A percentile compares a stretch with the other conserved stretches of the same genome.
Evolutionary conservation across 306 rosid species (phyloP).

Genomic region (Pyrus pyrifolia): DNA sequence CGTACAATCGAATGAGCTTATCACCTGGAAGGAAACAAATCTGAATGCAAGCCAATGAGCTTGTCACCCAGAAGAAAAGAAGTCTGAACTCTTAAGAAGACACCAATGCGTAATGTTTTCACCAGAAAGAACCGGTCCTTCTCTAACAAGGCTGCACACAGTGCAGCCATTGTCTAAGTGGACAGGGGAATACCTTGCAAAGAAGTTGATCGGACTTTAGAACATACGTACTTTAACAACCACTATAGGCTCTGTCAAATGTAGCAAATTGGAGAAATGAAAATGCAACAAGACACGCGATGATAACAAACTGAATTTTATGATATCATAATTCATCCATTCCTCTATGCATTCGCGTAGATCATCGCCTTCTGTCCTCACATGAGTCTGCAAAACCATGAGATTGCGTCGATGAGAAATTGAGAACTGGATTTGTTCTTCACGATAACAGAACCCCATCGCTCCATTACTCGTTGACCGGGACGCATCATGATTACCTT

Average conservation of each 20-base stretch:
- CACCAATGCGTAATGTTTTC: too few species aligned
- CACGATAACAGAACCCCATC: neutral
- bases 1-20: too few species aligned
- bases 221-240: conserved; percentile 60
- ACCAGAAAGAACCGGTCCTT: too few species aligned
- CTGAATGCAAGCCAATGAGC: too few species aligned
- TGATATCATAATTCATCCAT: neutral
- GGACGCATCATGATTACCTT: conserved; percentile 37
- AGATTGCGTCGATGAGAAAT: neutral
- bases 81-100: neutral
- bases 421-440: neutral
- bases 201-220: neutral
- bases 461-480: conserved; percentile 41
- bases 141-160: too few species aligned
- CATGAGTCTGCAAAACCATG: conserved; percentile 73
- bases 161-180: too few species aligned
- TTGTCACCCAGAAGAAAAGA: too few species aligned
- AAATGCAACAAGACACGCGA: neutral
- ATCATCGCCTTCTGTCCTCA: conserved; percentile 65
- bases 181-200: too few species aligned
- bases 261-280: neutral
- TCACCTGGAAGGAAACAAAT: too few species aligned
- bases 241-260: conserved; percentile 72
- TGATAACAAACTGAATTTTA: neutral
- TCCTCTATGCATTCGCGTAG: conserved; percentile 82